Evolutionary conservation across 345 rosid genomes (phyloP).

Genomic region (Corymbia maculata): DNA sequence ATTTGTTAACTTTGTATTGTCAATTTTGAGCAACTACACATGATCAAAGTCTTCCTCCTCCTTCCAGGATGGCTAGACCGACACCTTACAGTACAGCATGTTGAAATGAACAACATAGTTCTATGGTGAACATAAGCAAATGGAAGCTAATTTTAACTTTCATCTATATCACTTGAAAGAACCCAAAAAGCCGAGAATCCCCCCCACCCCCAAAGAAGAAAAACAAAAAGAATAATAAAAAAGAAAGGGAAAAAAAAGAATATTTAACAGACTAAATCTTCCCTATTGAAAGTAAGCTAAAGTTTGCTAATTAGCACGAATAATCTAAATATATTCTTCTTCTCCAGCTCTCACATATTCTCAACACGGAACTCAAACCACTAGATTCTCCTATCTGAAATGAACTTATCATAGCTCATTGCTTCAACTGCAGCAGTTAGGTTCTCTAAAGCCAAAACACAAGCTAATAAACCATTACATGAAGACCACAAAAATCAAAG

Average conservation of each 20-base stretch:
- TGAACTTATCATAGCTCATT: background rate
- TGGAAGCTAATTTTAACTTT: background rate
- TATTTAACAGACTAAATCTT: background rate
- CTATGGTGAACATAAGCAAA: background rate
- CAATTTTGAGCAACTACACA: background rate
- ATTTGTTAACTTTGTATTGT: background rate
- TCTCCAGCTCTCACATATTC: background rate
- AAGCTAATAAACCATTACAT: background rate
- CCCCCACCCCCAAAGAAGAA: background rate
- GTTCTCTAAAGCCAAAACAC: background rate
- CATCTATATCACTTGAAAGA: background rate
- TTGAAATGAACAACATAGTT: background rate
- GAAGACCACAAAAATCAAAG: background rate
- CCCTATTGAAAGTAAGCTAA: background rate
- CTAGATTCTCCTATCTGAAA: background rate
- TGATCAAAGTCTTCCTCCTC: background rate
- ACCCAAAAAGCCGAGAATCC: background rate
- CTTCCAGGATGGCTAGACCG: background rate
- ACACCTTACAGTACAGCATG: background rate
- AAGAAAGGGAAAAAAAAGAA: background rate
- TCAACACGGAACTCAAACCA: background rate
- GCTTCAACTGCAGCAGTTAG: background rate
- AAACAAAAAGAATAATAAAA: background rate
- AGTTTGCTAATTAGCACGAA: background rate
- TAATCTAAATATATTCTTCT: background rate